Conservation (phyloP, 2,329 filamentous ascomycete genomes). For the Botrytis squamosa region DNA sequence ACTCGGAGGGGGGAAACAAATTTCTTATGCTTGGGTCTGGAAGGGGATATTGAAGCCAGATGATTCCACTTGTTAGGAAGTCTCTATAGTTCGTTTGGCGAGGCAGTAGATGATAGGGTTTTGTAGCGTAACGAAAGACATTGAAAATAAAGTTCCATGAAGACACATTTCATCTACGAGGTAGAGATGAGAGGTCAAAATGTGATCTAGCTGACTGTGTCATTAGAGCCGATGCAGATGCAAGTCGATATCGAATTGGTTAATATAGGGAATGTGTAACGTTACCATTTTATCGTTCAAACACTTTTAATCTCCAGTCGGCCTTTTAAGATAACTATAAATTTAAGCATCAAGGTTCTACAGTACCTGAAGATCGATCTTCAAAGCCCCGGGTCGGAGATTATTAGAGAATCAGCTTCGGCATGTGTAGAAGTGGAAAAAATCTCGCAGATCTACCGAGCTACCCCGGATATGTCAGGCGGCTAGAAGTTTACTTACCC, state of each 20-base stretch:
- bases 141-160: not conserved
- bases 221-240: not conserved
- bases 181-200: not conserved
- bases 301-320: no score
- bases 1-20: not conserved
- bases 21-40: not conserved
- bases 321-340: not conserved
- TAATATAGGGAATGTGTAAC: not conserved
- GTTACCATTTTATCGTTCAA: not conserved
- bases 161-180: not conserved
- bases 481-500: not conserved
- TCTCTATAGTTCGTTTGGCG: not conserved
- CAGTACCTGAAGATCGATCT: not conserved
- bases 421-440: not conserved
- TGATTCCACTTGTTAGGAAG: not conserved
- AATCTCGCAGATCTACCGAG: not conserved
- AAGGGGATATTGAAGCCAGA: not conserved
- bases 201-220: not conserved
- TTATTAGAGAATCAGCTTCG: not conserved
- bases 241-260: not conserved
- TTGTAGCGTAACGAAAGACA: no score
- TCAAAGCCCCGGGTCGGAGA: not conserved
- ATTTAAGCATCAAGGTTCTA: not conserved
- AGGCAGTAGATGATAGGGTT: not conserved
- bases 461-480: constrained; percentile 1